Evolutionary conservation across 331 rosid genomes (phyloP).

Genomic region (Dryas integrifolia): DNA sequence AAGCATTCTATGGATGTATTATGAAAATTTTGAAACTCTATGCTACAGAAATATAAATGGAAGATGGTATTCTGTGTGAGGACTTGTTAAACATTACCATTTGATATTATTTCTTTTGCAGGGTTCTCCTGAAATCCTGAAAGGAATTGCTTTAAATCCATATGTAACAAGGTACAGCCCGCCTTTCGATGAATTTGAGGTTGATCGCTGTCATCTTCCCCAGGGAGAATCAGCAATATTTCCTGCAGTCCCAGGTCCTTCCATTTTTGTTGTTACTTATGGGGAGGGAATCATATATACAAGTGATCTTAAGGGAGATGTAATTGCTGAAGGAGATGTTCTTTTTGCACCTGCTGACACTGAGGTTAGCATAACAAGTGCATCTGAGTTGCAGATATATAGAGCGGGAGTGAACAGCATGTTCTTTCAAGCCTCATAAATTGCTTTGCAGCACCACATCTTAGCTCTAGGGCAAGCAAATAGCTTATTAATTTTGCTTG

Average conservation of each 20-base stretch:
- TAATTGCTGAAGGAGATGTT: slow-evolving; percentile 66
- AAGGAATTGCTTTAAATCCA: slow-evolving; percentile 57
- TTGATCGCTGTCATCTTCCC: slow-evolving; percentile 71
- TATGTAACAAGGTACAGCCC: slow-evolving; percentile 64
- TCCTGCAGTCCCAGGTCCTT: slow-evolving; percentile 75
- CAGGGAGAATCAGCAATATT: slow-evolving; percentile 48
- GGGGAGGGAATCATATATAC: slow-evolving; percentile 67
- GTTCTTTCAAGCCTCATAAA: slow-evolving; percentile 44
- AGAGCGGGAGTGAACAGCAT: slow-evolving; percentile 76
- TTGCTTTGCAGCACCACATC: slow-evolving; percentile 3
- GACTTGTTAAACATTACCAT: neutral
- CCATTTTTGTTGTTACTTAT: slow-evolving; percentile 55
- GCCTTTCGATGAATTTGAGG: slow-evolving; percentile 90
- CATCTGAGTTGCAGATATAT: slow-evolving; percentile 59
- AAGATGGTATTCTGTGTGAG: too few relatives aligned
- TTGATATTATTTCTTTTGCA: slow-evolving; percentile 27
- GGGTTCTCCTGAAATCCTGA: slow-evolving; percentile 84
- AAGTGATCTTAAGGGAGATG: slow-evolving; percentile 35
- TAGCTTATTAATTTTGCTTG: slow-evolving; percentile 16
- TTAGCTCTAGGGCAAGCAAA: slow-evolving; percentile 9
- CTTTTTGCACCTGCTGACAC: slow-evolving; percentile 72
- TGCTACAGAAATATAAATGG: too few relatives aligned
- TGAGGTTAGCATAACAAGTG: slow-evolving; percentile 51
- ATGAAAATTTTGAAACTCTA: too few relatives aligned
- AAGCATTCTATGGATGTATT: neutral